Base-by-base conservation (phyloP, 176 grass and related monocot species). In the Rhynchospora tenuis region DNA sequence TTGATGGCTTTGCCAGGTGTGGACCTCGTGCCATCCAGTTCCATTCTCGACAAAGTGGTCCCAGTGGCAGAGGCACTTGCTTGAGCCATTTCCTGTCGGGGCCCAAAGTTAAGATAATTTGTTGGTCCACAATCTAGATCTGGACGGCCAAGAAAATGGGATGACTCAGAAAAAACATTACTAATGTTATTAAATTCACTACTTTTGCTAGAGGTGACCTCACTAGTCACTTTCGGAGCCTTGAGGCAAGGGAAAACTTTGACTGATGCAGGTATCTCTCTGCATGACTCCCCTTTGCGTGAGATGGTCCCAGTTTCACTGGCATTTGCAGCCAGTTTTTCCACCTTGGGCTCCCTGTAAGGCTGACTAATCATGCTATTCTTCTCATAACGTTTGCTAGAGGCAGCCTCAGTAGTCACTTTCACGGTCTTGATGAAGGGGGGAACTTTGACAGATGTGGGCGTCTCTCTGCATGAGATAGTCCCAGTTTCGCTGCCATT, bases 111-210 rank as follows among this genome's bases (percentile, higher is more conserved):
- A 56, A 56, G 26, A 24, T 77, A 24, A 19, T 12, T 56, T 48
- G 50, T 56, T 14, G 73, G 73, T 4, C 73, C 73, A 56, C 55
- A 54, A 77, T 77, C 55, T 55, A 77, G 73, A 55, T 77, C 73
- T 26, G 73, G 73, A 77, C 73, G 50, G 47, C 73, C 50, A 56
- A 24, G 73, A 77, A 19, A 77, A 29, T 77, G 50, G 26, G 73
- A 56, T 77, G 2, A 20, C 73, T 56, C 15, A 9, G 73, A 56
- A 47, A 51, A 77, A 56, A 15, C 73, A 77, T 23, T 31, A 9
- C 22, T 38, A 38, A 2, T 38, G 33, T 38, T 38, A 38, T 38
- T 38, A 38, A 38, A 38, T 19, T 56, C 15, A 56, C 31, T 29
- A 24, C 7, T 77, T 56, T 76, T 76, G 48, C 22, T 54, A 76